These are phyloP conservation scores for Gossypium anomalum DNA, from an alignment of 345 rosid species.

Conservation along the genomic window DNA sequence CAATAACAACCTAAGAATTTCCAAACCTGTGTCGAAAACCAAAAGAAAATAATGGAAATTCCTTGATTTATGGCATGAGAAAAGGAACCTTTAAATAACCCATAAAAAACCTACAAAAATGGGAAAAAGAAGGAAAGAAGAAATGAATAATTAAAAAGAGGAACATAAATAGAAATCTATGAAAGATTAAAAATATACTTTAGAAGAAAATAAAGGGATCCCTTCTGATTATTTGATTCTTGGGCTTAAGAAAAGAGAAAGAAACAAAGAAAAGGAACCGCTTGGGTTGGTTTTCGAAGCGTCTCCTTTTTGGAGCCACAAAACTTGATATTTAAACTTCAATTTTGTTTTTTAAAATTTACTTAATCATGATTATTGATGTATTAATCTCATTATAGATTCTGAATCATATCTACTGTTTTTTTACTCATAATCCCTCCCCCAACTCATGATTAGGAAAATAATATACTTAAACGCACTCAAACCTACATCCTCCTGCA, in stretches of 20 bases:
- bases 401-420: too few relatives aligned
- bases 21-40: not conserved
- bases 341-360: not conserved
- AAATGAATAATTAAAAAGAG: not conserved
- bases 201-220: conserved; percentile 20
- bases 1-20: not conserved
- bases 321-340: not conserved
- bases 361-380: too few relatives aligned
- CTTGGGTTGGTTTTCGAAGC: not conserved
- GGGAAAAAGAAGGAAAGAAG: not conserved
- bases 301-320: not conserved
- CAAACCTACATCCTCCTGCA: too few relatives aligned
- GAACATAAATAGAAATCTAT: not conserved
- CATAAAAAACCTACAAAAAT: not conserved
- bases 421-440: too few relatives aligned
- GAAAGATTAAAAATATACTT: conserved; percentile 5
- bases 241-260: not conserved
- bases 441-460: too few relatives aligned
- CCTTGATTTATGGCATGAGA: not conserved
- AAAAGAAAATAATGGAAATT: not conserved
- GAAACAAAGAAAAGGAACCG: not conserved
- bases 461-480: too few relatives aligned
- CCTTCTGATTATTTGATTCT: conserved; percentile 10
- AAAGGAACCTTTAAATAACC: not conserved
- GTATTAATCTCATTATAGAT: too few relatives aligned